Percentiles rank a stretch among this genome's conserved stretches.
phyloP scores from a whole-genome alignment of 1,284 basidiomycete species.

The Caloboletus firmus region DNA sequence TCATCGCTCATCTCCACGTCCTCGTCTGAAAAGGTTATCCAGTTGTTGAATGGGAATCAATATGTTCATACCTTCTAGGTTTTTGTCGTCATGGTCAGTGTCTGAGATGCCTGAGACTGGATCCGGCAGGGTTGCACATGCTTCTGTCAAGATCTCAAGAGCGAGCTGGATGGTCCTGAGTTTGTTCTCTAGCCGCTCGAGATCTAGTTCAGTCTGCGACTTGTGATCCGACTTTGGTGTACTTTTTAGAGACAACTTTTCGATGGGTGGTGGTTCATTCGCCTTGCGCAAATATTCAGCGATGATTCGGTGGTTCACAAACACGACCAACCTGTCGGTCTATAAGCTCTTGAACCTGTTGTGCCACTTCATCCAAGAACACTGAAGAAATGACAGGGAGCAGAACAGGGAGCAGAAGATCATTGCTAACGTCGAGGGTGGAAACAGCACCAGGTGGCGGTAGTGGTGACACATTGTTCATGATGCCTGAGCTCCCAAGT shows the following conservation, averaged over 20 bases:
- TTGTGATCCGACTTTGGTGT: constrained; percentile 73
- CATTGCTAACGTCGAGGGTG: constrained; percentile 66
- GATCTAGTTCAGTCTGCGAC: constrained; percentile 61
- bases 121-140: constrained; percentile 87
- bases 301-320: neutral
- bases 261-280: constrained; percentile 49
- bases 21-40: constrained; percentile 12
- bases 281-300: constrained; percentile 33
- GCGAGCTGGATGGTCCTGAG: constrained; percentile 76
- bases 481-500: constrained; percentile 51
- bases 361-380: constrained; percentile 55
- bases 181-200: constrained; percentile 73
- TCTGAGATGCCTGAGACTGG: constrained; percentile 42
- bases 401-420: constrained; percentile 73
- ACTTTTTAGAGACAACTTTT: constrained; percentile 59
- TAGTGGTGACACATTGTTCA: constrained; percentile 74
- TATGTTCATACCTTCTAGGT: constrained; percentile 35
- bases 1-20: constrained; percentile 38
- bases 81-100: constrained; percentile 41
- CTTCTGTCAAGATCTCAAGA: constrained; percentile 82
- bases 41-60: neutral
- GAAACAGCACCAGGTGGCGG: constrained; percentile 64
- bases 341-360: constrained; percentile 55
- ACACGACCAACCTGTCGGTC: constrained; percentile 48
- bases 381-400: constrained; percentile 66